Evolutionary conservation across 352 stramenopile species (phyloP).

Genomic region (Discostella stelligera): DNA sequence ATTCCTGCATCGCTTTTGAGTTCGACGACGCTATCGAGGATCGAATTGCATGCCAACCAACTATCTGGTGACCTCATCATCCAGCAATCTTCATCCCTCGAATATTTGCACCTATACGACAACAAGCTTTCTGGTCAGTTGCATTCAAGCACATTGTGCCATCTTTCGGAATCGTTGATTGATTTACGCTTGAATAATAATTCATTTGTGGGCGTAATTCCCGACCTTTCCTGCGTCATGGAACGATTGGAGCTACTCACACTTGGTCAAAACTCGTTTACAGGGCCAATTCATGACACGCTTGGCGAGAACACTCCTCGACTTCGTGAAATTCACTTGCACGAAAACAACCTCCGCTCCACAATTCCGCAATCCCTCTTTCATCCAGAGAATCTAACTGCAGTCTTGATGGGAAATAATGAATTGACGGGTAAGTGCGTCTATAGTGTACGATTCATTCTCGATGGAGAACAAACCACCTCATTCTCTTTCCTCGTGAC

Average conservation of each 20-base stretch:
- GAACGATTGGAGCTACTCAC: conserved; percentile 21
- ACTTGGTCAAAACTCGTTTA: conserved; percentile 16
- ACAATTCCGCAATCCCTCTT: conserved; percentile 34
- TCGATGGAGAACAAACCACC: background rate
- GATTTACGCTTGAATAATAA: conserved; percentile 29
- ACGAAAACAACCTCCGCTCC: conserved; percentile 18
- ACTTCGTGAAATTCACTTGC: conserved; percentile 23
- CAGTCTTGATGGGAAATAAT: conserved; percentile 17
- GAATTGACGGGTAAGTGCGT: conserved; percentile 13
- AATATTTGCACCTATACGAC: conserved; percentile 27
- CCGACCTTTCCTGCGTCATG: conserved; percentile 12
- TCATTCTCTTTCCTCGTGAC: background rate
- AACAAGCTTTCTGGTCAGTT: conserved; percentile 18
- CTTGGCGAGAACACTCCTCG: conserved; percentile 9
- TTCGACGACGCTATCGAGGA: conserved; percentile 1
- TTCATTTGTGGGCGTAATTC: conserved; percentile 11
- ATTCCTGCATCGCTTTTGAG: conserved; percentile 18
- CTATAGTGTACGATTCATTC: background rate
- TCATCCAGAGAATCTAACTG: conserved; percentile 21
- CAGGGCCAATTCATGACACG: background rate
- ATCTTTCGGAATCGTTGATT: conserved; percentile 1
- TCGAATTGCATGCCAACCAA: conserved; percentile 20
- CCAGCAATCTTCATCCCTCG: background rate
- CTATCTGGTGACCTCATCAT: conserved; percentile 14
- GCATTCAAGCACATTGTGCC: background rate